These are phyloP conservation scores for Acanthamoeba lugdunensis DNA, from an alignment of 208 protist genomes.

Conservation along the genomic window DNA sequence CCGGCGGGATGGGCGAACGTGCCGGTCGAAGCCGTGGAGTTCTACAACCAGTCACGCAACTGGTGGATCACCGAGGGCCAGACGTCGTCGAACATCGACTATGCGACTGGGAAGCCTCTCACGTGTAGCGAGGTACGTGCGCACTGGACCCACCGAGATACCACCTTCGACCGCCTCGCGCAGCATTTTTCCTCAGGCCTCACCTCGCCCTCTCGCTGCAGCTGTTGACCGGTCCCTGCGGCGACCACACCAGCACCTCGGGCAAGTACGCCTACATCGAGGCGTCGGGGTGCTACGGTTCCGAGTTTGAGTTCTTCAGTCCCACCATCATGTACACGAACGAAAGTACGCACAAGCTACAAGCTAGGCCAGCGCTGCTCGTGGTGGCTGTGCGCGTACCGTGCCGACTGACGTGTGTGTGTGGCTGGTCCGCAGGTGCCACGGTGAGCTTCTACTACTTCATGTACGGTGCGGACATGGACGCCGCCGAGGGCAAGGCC, in stretches of 20 bases:
- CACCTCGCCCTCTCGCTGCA: not conserved
- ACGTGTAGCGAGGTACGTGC: not conserved
- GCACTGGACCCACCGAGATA: not conserved
- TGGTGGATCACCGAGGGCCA: slow-evolving; percentile 37
- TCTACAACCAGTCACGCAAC: slow-evolving; percentile 13
- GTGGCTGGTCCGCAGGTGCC: not conserved
- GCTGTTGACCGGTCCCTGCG: slow-evolving; percentile 30
- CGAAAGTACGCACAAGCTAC: not conserved
- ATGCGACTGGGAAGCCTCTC: not conserved
- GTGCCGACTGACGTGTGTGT: not conserved
- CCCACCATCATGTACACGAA: slow-evolving; percentile 27
- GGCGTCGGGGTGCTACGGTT: slow-evolving; percentile 40
- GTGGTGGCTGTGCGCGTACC: too few species aligned
- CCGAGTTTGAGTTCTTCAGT: slow-evolving; percentile 29
- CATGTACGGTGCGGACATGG: slow-evolving; percentile 49
- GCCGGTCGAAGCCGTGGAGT: not conserved
- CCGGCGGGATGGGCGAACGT: slow-evolving; percentile 23
- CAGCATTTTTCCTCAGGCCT: not conserved
- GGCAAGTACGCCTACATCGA: slow-evolving; percentile 58
- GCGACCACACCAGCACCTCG: not conserved
- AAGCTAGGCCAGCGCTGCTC: not conserved
- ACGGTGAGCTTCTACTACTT: slow-evolving; percentile 63
- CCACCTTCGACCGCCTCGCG: not conserved
- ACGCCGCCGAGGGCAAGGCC: slow-evolving; percentile 17
- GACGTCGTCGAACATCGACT: slow-evolving; percentile 47